Evolutionary conservation across 352 stramenopile species (phyloP).

Genomic region (Phytopythium aichiense): DNA sequence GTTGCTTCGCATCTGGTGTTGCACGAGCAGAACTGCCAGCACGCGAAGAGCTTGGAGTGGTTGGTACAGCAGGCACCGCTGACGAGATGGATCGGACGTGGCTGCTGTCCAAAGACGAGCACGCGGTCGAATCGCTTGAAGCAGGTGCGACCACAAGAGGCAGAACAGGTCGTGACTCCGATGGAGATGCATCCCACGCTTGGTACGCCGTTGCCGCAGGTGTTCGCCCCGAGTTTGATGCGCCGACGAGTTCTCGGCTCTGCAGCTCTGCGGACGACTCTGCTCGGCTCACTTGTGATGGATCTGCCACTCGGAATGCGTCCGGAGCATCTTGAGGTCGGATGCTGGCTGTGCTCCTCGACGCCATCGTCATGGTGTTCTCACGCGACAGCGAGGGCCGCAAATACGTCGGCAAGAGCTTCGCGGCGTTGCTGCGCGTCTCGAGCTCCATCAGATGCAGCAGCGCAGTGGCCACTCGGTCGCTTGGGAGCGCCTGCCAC

Average conservation of each 20-base stretch:
- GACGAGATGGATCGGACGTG: background rate
- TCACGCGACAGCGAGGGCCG: constrained; percentile 13
- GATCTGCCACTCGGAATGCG: background rate
- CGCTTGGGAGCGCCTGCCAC: constrained; percentile 55
- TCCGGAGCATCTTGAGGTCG: background rate
- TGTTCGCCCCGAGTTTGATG: background rate
- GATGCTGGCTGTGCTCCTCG: background rate
- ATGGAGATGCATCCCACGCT: background rate
- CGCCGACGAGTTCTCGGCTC: background rate
- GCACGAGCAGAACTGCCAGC: background rate
- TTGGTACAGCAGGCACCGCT: background rate
- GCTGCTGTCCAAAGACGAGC: background rate
- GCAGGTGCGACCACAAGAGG: background rate
- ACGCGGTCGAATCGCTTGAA: background rate
- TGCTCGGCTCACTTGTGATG: background rate
- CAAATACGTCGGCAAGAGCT: constrained; percentile 55
- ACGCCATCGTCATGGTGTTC: background rate
- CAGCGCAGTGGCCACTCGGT: constrained; percentile 46
- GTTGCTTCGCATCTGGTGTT: background rate
- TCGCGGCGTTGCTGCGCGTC: constrained; percentile 40
- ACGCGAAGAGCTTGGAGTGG: background rate
- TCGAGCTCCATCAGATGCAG: constrained; percentile 57
- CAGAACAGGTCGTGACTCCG: background rate
- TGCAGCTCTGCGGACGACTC: background rate
- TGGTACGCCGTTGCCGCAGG: background rate